Evolutionary conservation across 2,329 filamentous ascomycete species (phyloP), one percentile per base, ranked within the genome.

Genomic region (Cordyceps farinosa): DNA sequence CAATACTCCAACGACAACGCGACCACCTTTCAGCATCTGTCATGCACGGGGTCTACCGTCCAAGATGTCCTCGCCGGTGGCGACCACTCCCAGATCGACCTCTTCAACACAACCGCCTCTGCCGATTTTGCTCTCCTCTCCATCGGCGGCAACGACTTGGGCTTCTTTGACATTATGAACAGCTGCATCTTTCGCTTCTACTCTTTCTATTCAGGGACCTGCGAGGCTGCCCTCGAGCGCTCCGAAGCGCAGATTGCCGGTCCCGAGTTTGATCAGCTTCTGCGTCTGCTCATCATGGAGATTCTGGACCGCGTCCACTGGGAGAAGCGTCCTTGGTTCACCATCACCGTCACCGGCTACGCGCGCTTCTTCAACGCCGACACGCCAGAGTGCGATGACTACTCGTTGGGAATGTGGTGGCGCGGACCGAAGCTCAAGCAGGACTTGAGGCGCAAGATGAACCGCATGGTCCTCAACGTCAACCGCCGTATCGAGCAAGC

Each of bases 131-230:
- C 78, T 3, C 74, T 80, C 1, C 71, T 82, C 6, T 80, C 78
- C n/a, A 73, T 81, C 38, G 79, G 79, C 53, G 79, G 79, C 17
- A 82, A 81, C 69, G 80, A 82, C 66, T 73, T 82, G 9, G 79
- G 78, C 65, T 82, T 81, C 72, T 82, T 80, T 65, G 76, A 78
- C 44, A 77, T 82, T 27, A 79, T 82, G 69, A 81, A 82, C 67
- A 78, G 78, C 30, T 82, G 80, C 67, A 76, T 82, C 17, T 81
- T 82, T 66, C 75, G 78, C 38, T 81, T 81, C 68, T 81, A 82
- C 68, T 77, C 76, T 67, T 78, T 79, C 69, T 80, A 79, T 70
- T 79, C 77, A 17, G 78, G 78, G 5, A 79, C 79, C 1, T 82
- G 79, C 69, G 75, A 76, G 58, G 64, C 73, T 3, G 78, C 78